Evolutionary conservation across 2,329 filamentous ascomycete species (phyloP).

Genomic region (Lachnellula subtilissima): DNA sequence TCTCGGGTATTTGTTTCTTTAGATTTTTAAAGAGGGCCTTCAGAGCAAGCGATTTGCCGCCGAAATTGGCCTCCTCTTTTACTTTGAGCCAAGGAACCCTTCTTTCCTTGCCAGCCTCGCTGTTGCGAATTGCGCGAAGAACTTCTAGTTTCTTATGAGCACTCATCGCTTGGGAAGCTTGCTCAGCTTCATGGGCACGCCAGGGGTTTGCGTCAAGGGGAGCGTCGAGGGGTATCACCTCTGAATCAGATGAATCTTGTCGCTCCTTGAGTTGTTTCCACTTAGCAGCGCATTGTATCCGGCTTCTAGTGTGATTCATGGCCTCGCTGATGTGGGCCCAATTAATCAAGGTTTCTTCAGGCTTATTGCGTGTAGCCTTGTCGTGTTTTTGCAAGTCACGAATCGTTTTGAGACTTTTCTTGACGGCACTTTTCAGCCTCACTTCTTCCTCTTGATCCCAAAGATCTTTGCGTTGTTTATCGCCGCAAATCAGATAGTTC

Average conservation of each 20-base stretch:
- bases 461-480: conserved; percentile 43
- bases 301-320: conserved; percentile 57
- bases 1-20: conserved; percentile 21
- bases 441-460: conserved; percentile 60
- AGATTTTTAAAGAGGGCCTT: conserved; percentile 28
- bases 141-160: conserved; percentile 42
- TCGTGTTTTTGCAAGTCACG: conserved; percentile 32
- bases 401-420: conserved; percentile 47
- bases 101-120: conserved; percentile 37
- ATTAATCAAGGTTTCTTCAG: conserved; percentile 51
- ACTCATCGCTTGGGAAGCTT: conserved; percentile 39
- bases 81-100: conserved; percentile 48
- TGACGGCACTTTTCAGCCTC: conserved; percentile 40
- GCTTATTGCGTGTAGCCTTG: conserved; percentile 34
- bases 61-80: conserved; percentile 37
- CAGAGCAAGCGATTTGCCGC: conserved; percentile 31
- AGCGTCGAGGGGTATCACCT: conserved; percentile 11
- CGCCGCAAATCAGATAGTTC: conserved; percentile 59
- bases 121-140: conserved; percentile 40
- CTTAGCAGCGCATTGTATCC: conserved; percentile 64
- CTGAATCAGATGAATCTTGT: conserved; percentile 16
- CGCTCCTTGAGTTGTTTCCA: conserved; percentile 50
- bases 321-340: conserved; percentile 61
- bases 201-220: conserved; percentile 35
- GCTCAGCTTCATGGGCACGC: conserved; percentile 40